Conservation (phyloP, 2,329 filamentous ascomycete genomes). For the Ophiosphaerella narmari region DNA sequence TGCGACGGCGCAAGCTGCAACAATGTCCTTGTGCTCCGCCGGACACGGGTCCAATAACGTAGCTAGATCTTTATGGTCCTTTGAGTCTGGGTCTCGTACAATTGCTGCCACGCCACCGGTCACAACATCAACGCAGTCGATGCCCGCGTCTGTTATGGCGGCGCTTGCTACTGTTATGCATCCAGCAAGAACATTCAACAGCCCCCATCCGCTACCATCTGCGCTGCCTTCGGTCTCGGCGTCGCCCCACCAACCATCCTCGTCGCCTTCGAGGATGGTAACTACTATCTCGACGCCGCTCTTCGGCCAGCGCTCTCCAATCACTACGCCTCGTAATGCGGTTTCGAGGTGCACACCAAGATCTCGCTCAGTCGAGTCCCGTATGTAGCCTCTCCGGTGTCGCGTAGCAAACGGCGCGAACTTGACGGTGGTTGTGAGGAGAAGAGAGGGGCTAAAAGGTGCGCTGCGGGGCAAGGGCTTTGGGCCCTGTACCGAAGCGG, state of each 20-base stretch:
- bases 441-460: conserved; percentile 88
- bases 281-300: conserved; percentile 94
- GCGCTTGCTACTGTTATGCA: conserved; percentile 94
- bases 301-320: conserved; percentile 97
- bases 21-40: conserved; percentile 75
- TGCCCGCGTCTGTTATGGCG: conserved; percentile 90
- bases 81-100: conserved; percentile 51
- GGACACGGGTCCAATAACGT: conserved; percentile 82
- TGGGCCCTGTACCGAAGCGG: conserved; percentile 91
- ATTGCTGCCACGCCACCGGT: conserved; percentile 87
- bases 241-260: conserved; percentile 72
- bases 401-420: conserved; percentile 93
- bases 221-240: conserved; percentile 48
- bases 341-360: conserved; percentile 90
- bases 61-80: conserved; percentile 40
- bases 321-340: conserved; percentile 83
- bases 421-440: conserved; percentile 92
- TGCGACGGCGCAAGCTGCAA: conserved; percentile 86
- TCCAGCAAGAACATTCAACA: conserved; percentile 88
- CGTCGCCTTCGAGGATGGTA: conserved; percentile 90
- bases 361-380: conserved; percentile 85
- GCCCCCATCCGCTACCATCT: conserved; percentile 72
- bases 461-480: conserved; percentile 87
- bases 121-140: conserved; percentile 91
- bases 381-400: conserved; percentile 79